A percentile compares a stretch with the other conserved stretches of the same genome.
Conservation (phyloP, 495 filamentous ascomycete species). For the Bryoglossum gracile region DNA sequence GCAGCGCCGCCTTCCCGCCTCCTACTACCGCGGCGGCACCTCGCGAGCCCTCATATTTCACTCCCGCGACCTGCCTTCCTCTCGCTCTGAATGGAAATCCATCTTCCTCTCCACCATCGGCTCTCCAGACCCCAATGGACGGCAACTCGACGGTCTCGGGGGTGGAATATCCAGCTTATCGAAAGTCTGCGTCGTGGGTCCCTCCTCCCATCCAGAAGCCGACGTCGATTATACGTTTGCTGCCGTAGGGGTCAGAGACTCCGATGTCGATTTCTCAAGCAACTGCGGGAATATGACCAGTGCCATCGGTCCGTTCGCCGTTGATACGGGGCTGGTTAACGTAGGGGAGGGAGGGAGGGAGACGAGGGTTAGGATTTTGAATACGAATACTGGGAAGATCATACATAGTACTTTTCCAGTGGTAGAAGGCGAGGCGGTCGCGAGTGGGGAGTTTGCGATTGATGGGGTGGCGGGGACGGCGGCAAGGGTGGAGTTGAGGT, state of each 20-base stretch:
- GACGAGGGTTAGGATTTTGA: conserved; percentile 41
- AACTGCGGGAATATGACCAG: conserved; percentile 72
- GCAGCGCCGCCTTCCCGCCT: conserved; percentile 43
- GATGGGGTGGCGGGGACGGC: conserved; percentile 59
- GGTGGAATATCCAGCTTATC: conserved; percentile 62
- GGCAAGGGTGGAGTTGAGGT: conserved; percentile 52
- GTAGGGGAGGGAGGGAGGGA: conserved; percentile 22
- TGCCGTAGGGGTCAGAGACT: conserved; percentile 54
- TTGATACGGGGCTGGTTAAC: conserved; percentile 44
- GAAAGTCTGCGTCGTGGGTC: conserved; percentile 60
- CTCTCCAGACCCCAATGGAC: conserved; percentile 58
- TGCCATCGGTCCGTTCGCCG: conserved; percentile 58
- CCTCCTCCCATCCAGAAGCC: conserved; percentile 38
- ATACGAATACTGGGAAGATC: conserved; percentile 48
- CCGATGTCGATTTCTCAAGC: conserved; percentile 53
- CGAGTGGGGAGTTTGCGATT: conserved; percentile 51
- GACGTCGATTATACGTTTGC: conserved; percentile 71
- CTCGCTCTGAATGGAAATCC: conserved; percentile 40
- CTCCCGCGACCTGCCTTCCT: conserved; percentile 41
- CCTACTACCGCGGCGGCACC: conserved; percentile 69
- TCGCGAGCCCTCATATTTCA: conserved; percentile 61
- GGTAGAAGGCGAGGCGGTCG: conserved; percentile 39
- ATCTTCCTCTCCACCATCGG: conserved; percentile 60
- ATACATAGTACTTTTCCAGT: conserved; percentile 42
- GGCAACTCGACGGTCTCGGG: conserved; percentile 67